A percentile compares a stretch with the other conserved stretches of the same genome.
Evolutionary conservation across 441 rosid species (phyloP).

Genomic region (Eruca vesicaria): DNA sequence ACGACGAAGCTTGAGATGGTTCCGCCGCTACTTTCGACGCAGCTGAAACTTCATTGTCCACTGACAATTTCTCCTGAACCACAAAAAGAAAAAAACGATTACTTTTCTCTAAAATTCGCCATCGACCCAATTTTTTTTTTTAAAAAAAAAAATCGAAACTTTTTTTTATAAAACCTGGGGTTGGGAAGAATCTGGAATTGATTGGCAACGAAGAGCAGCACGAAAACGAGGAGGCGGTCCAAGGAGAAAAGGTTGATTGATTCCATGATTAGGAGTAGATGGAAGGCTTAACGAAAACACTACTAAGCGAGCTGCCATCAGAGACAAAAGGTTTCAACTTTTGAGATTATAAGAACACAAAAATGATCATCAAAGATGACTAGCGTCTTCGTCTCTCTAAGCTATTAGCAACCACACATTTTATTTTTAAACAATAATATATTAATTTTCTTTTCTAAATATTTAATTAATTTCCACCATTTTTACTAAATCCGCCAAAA

Average conservation of each 20-base stretch:
- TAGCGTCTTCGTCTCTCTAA: slow-evolving; percentile 12
- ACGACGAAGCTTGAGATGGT: slow-evolving; percentile 23
- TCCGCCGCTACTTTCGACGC: slow-evolving; percentile 8
- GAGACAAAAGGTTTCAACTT: too few species aligned
- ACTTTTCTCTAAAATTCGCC: neutral
- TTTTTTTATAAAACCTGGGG: slow-evolving; percentile 33
- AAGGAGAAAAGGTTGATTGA: slow-evolving; percentile 34
- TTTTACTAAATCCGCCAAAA: slow-evolving; percentile 21
- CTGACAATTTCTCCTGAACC: slow-evolving; percentile 45
- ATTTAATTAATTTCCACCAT: neutral
- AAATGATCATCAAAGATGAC: neutral
- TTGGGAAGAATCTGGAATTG: slow-evolving; percentile 45
- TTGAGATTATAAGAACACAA: neutral
- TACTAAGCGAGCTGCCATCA: slow-evolving; percentile 51
- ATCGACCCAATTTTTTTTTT: neutral
- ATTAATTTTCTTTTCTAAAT: neutral
- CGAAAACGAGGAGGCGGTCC: slow-evolving; percentile 31
- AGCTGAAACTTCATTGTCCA: slow-evolving; percentile 32
- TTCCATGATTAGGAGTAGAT: slow-evolving; percentile 44
- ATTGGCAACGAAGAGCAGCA: slow-evolving; percentile 43
- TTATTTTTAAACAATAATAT: too few species aligned
- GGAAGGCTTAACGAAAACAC: slow-evolving; percentile 38
- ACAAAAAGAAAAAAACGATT: neutral
- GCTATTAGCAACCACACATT: slow-evolving; percentile 13
- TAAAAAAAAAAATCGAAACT: neutral